Evolutionary conservation across 495 filamentous ascomycete genomes (phyloP), one percentile per base, ranked within the genome.

Genomic region (Hypoxylon trugodes): DNA sequence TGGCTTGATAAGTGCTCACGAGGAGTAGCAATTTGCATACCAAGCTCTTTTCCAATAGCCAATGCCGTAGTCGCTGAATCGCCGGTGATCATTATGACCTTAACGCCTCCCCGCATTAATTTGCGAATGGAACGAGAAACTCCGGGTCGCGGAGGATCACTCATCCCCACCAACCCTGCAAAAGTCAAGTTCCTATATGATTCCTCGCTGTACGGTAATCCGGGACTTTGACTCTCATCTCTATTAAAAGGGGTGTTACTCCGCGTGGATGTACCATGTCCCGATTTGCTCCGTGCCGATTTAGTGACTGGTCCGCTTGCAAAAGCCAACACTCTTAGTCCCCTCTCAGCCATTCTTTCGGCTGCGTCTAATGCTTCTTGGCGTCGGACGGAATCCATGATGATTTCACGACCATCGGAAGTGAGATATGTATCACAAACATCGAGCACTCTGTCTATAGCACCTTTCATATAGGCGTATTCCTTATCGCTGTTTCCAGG

Each of bases 1-100:
- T 82, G 80, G 51, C 73, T 74, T 19, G 72, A 55, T 19, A 77
- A 71, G 37, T 81, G 78, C 13, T 75, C 76, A 12, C 76, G 74
- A 15, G 81, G 76, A 2, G 73, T 70, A 9, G 80, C 79, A 35
- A 86, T 79, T 1, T 91, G 87, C 90, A 98, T 98, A 43, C 95
- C 94, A 19, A 98, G 84, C 73, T 96, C 92, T 75, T 84, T 91
- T 15, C 89, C 95, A 69, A 98, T 96, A 1, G 95, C 95, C 33
- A 97, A 80, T 10, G 95, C 95, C 0, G 95, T 98, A 4, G 90
- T 92, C 68, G 97, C 91, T 10, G 95, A 88, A 74, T 98, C 95
- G 53, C 95, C 95, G 8, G 95, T 98, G 63, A 98, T 98, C 95
- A 98, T 98, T 65, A 98, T 96, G 26, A 98, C 89, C 68, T 92